Evolutionary conservation across 1,284 basidiomycete genomes (phyloP).

Genomic region (Polyporus tsugae): DNA sequence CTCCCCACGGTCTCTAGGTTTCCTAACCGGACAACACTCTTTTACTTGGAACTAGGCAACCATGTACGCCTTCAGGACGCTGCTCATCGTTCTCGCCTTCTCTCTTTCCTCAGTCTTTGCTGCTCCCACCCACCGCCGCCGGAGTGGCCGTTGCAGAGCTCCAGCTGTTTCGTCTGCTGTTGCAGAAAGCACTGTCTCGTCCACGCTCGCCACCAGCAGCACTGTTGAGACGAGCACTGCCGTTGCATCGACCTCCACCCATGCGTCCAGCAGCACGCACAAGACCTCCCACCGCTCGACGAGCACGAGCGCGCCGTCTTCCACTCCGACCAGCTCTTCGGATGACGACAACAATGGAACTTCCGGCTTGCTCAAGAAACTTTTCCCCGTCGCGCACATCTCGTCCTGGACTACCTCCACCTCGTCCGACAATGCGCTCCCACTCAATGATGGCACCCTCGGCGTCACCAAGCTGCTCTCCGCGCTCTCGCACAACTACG

Average conservation of each 20-base stretch:
- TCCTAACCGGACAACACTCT: constrained; percentile 18
- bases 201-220: constrained; percentile 5
- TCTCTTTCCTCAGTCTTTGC: constrained; percentile 31
- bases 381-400: constrained; percentile 52
- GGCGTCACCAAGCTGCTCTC: constrained; percentile 48
- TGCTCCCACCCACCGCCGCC: constrained; percentile 26
- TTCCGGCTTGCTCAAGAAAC: constrained; percentile 37
- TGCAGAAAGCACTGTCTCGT: not conserved
- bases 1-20: constrained; percentile 30
- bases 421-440: constrained; percentile 42
- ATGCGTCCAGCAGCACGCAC: constrained; percentile 19
- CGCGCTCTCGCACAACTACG: constrained; percentile 50
- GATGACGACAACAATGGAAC: constrained; percentile 2
- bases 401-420: constrained; percentile 53
- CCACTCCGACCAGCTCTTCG: constrained; percentile 12
- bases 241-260: constrained; percentile 14
- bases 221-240: constrained; percentile 9
- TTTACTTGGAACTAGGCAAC: constrained; percentile 18
- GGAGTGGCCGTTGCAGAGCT: constrained; percentile 25
- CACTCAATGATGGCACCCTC: constrained; percentile 55
- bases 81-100: constrained; percentile 36
- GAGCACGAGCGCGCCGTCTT: constrained; percentile 11
- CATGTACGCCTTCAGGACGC: constrained; percentile 38
- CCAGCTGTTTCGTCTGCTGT: constrained; percentile 4
- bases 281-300: constrained; percentile 15